Evolutionary conservation across 1,139 yeast species (phyloP), one percentile per base, ranked within the genome.

Genomic region (Kodamaea sp.): DNA sequence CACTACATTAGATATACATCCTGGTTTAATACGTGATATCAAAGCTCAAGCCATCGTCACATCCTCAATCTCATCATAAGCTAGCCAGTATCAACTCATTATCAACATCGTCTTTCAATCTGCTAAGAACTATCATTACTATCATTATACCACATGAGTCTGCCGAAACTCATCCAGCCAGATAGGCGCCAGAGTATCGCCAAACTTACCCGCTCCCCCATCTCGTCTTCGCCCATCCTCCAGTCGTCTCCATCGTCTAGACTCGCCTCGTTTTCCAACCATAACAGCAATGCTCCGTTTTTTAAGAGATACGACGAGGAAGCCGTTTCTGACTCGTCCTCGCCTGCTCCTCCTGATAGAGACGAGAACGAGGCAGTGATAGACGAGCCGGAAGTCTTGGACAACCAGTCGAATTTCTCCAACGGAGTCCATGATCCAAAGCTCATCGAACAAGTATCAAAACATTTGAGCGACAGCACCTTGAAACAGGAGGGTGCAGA

Each of bases 391-490:
- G 35, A 27, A n/a, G 21, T 23, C 32, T n/a, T 20, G 34, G 11
- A 14, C 11, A 22, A 41, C 52, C 3, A 47, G 11, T 22, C 24
- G 61, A 21, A 51, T 61, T 31, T 53, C 24, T 40, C 59, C 11
- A 35, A 41, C 4, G 62, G 63, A 2, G 35, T 55, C 1, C 51
- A 48, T 27, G 57, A 63, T 37, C 61, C 65, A 0, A 47, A 46
- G 18, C 29, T 59, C 21, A 37, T 54, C 5, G 47, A 49, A 22
- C 53, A 48, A 36, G 53, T 66, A 4, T 53, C 58, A 12, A 59
- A 59, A 30, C 71, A 66, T 42, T 50, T 66, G 26, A 57, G 58
- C 6, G 36, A 44, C 15, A 32, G 38, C n/a, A 39, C 42, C 3
- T 29, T 45, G 15, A 35, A 26, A 20, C 32, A 39, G 11, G 52